A percentile compares a stretch with the other conserved stretches of the same genome.
These are phyloP conservation scores for Lentinula sp. DNA, from an alignment of 768 basidiomycete genomes.

Conservation along the genomic window DNA sequence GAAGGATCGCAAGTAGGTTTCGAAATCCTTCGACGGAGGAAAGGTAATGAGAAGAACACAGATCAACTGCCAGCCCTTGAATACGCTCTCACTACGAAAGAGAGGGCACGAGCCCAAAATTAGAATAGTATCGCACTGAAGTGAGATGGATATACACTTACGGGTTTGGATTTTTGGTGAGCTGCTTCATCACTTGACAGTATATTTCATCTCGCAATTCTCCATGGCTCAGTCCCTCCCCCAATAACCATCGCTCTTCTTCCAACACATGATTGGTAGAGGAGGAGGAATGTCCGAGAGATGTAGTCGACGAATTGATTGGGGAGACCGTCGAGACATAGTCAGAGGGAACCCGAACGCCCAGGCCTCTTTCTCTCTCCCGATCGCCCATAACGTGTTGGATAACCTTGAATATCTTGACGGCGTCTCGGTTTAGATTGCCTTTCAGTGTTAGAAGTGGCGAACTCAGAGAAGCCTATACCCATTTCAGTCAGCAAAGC, in stretches of 20 bases:
- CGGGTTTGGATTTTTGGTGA: conserved; percentile 76
- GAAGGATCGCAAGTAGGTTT: conserved; percentile 76
- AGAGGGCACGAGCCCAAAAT: not conserved
- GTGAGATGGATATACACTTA: conserved; percentile 30
- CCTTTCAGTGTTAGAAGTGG: conserved; percentile 73
- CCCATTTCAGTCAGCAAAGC: not conserved
- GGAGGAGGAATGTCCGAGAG: conserved; percentile 24
- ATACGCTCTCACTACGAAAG: conserved; percentile 62
- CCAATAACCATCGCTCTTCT: conserved; percentile 82
- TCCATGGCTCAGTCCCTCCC: conserved; percentile 70
- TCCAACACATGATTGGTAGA: conserved; percentile 48
- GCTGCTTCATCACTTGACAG: conserved; percentile 89
- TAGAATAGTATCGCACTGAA: not conserved
- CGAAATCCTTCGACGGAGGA: conserved; percentile 90
- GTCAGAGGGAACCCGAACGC: conserved; percentile 40
- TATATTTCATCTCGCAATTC: conserved; percentile 93
- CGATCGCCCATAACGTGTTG: conserved; percentile 94
- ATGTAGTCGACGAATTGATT: conserved; percentile 41
- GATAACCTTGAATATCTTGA: conserved; percentile 82
- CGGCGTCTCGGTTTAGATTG: conserved; percentile 64
- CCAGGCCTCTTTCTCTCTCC: conserved; percentile 59
- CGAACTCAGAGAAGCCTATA: conserved; percentile 54
- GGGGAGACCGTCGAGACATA: conserved; percentile 37
- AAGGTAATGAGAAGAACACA: conserved; percentile 90
- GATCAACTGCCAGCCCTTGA: conserved; percentile 90